These are phyloP conservation scores for Termitomyces sp. DNA, from an alignment of 768 basidiomycete genomes.

Conservation along the genomic window DNA sequence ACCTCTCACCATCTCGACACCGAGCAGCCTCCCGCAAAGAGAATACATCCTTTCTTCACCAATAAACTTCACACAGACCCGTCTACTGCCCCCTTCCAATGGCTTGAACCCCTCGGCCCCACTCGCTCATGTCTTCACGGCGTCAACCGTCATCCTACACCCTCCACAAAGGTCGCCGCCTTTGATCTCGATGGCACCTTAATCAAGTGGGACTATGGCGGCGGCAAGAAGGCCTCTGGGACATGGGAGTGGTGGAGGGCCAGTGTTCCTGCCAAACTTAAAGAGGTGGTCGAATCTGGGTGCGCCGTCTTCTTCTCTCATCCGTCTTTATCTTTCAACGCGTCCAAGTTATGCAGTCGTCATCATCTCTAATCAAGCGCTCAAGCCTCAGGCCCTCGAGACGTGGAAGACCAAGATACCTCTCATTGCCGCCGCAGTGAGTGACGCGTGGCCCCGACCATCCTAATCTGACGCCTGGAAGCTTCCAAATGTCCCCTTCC, in stretches of 20 bases:
- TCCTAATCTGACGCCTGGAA: constrained; percentile 23
- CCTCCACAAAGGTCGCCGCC: constrained; percentile 60
- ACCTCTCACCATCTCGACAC: constrained; percentile 8
- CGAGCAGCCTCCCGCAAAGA: not conserved
- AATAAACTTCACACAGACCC: constrained; percentile 16
- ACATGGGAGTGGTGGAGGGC: constrained; percentile 74
- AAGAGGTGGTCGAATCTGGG: constrained; percentile 58
- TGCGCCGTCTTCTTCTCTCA: constrained; percentile 26
- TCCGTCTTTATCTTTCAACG: not conserved
- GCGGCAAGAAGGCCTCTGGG: constrained; percentile 28
- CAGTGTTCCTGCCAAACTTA: constrained; percentile 59
- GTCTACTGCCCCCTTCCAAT: constrained; percentile 27
- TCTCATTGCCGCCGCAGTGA: constrained; percentile 58
- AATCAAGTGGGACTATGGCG: constrained; percentile 49
- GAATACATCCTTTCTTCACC: constrained; percentile 36
- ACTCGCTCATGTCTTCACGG: constrained; percentile 39
- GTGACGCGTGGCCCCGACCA: constrained; percentile 14
- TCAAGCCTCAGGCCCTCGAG: constrained; percentile 43
- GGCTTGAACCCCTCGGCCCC: constrained; percentile 37
- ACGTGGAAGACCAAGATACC: constrained; percentile 79
- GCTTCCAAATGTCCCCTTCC: constrained; percentile 75
- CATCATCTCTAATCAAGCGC: constrained; percentile 77
- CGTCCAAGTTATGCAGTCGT: constrained; percentile 61
- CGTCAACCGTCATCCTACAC: constrained; percentile 36
- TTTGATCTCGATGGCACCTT: constrained; percentile 90